Conservation (phyloP, 2,329 filamentous ascomycete genomes). For the Trichoderma afroharzianum region DNA sequence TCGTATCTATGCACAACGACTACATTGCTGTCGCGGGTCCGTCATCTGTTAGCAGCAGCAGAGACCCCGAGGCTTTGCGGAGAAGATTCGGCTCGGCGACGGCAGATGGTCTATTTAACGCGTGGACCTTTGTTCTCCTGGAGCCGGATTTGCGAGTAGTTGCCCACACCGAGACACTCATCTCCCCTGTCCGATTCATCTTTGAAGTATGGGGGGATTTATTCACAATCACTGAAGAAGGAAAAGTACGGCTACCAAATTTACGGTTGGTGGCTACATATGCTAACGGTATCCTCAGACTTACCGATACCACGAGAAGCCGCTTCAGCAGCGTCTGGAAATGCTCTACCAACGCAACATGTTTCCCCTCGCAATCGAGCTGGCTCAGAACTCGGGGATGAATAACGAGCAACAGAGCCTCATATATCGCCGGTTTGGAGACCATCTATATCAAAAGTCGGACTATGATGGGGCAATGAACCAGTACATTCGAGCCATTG, state of each 20-base stretch:
- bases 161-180: conserved; percentile 80
- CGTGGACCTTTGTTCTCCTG: conserved; percentile 84
- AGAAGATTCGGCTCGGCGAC: conserved; percentile 70
- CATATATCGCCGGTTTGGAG: conserved; percentile 91
- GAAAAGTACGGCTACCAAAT: conserved; percentile 62
- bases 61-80: conserved; percentile 57
- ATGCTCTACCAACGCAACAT: conserved; percentile 92
- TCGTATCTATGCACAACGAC: conserved; percentile 74
- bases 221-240: conserved; percentile 85
- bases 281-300: conserved; percentile 50
- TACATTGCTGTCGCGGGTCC: conserved; percentile 87
- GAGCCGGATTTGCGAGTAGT: conserved; percentile 88
- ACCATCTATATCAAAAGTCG: conserved; percentile 89
- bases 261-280: too few species aligned
- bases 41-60: conserved; percentile 53
- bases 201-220: conserved; percentile 89
- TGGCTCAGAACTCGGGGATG: conserved; percentile 85
- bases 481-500: conserved; percentile 93
- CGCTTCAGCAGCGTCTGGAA: conserved; percentile 84
- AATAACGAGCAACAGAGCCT: conserved; percentile 78
- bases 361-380: conserved; percentile 84
- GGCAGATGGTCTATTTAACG: conserved; percentile 73
- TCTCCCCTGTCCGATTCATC: conserved; percentile 73
- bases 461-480: conserved; percentile 99
- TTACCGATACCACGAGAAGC: conserved; percentile 84